These are phyloP conservation scores for Lepidium didymum DNA, from an alignment of 345 rosid genomes.

Conservation along the genomic window DNA sequence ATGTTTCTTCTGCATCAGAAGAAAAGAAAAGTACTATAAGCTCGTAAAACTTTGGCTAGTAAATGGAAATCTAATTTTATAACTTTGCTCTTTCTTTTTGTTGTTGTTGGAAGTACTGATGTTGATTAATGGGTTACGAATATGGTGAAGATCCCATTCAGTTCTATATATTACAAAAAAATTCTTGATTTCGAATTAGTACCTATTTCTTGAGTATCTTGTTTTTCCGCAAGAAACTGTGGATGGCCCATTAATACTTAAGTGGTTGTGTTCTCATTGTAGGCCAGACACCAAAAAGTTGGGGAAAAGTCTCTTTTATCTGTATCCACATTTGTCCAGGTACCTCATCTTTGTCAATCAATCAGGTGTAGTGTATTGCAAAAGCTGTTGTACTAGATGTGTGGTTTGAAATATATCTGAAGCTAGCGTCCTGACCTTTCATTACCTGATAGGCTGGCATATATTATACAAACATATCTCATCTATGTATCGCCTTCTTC, in stretches of 20 bases:
- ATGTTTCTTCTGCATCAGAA: not conserved
- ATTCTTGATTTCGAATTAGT: not conserved
- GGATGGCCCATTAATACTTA: not conserved
- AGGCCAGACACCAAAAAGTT: slow-evolving; percentile 78
- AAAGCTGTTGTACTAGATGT: not conserved
- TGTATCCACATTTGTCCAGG: slow-evolving; percentile 75
- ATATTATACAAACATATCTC: not conserved
- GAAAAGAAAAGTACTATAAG: not conserved
- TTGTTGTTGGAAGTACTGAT: not conserved
- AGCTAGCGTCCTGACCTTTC: not conserved
- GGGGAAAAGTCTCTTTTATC: slow-evolving; percentile 95
- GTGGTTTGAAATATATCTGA: not conserved
- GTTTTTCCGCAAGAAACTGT: not conserved
- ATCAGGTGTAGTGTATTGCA: not conserved
- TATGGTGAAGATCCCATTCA: not conserved
- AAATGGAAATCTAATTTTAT: not conserved
- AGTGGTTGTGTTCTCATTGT: slow-evolving; percentile 29
- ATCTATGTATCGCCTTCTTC: not conserved
- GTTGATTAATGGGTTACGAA: not conserved
- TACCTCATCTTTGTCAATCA: slow-evolving; percentile 16
- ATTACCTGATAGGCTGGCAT: not conserved
- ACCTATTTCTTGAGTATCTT: not conserved
- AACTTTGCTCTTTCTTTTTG: not conserved
- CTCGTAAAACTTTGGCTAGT: not conserved
- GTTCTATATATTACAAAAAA: not conserved